A percentile compares a stretch with the other conserved stretches of the same genome.
These are phyloP conservation scores for Colletotrichum sidae DNA, from an alignment of 2,329 filamentous ascomycete species.

Conservation along the genomic window DNA sequence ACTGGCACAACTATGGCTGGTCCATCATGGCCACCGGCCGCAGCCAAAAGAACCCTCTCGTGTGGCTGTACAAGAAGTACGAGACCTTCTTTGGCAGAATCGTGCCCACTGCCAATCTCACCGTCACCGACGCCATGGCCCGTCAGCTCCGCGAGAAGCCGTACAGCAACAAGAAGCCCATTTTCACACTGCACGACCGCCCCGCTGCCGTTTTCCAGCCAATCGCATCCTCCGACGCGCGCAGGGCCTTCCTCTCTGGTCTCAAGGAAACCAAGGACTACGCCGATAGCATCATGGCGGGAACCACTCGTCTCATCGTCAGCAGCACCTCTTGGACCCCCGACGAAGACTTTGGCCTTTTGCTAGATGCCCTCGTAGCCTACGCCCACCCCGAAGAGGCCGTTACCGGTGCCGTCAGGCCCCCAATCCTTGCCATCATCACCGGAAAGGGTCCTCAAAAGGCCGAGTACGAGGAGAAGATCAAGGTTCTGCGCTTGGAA, in stretches of 20 bases:
- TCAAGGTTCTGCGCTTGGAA: constrained; percentile 69
- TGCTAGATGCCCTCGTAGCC: constrained; percentile 82
- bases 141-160: constrained; percentile 72
- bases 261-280: constrained; percentile 74
- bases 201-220: constrained; percentile 87
- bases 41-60: constrained; percentile 75
- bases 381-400: constrained; percentile 70
- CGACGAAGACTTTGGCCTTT: constrained; percentile 92
- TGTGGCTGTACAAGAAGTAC: constrained; percentile 80
- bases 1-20: constrained; percentile 99
- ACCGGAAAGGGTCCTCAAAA: constrained; percentile 94
- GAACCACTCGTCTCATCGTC: constrained; percentile 77
- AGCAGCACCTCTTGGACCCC: constrained; percentile 98
- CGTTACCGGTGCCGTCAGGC: constrained; percentile 43
- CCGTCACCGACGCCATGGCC: constrained; percentile 91
- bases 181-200: constrained; percentile 85
- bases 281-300: constrained; percentile 68
- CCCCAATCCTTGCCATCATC: constrained; percentile 84
- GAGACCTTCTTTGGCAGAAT: constrained; percentile 77
- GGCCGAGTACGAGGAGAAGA: constrained; percentile 75
- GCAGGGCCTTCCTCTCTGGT: constrained; percentile 69
- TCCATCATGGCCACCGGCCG: constrained; percentile 81
- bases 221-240: constrained; percentile 58
- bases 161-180: constrained; percentile 73
- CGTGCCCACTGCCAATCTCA: constrained; percentile 79